Evolutionary conservation across 2,329 filamentous ascomycete species (phyloP).

Genomic region (Verticillium zaregamsianum): DNA sequence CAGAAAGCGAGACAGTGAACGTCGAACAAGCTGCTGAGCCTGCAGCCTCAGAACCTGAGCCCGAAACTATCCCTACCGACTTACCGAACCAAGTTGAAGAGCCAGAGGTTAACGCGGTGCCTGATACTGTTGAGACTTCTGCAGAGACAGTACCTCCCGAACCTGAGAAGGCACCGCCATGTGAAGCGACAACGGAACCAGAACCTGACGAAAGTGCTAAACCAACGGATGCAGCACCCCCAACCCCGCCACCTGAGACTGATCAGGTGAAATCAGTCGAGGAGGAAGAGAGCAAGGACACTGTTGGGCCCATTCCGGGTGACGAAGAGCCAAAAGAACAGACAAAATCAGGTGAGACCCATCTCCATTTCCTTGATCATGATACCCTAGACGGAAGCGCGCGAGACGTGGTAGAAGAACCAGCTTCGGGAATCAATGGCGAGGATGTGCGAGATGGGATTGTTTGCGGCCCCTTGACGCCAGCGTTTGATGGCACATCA

Average conservation of each 20-base stretch:
- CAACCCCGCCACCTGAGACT: constrained; percentile 1
- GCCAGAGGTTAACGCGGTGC: background rate
- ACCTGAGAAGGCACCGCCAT: background rate
- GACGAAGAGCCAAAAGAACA: constrained; percentile 7
- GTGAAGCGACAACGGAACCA: constrained; percentile 1
- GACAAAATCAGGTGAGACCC: constrained; percentile 23
- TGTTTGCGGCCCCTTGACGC: background rate
- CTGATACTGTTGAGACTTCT: background rate
- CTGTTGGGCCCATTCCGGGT: constrained; percentile 10
- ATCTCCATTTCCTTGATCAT: constrained; percentile 21
- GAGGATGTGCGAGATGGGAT: background rate
- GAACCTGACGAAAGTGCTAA: background rate
- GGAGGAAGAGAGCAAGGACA: constrained; percentile 14
- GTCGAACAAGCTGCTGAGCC: background rate
- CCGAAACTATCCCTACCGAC: background rate
- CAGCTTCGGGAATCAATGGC: constrained; percentile 3
- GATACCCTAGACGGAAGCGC: constrained; percentile 17
- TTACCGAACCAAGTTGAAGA: background rate
- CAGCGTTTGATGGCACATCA: background rate
- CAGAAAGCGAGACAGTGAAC: background rate
- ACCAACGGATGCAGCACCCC: background rate
- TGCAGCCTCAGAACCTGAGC: background rate
- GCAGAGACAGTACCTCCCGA: background rate
- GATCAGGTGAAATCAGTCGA: constrained; percentile 7
- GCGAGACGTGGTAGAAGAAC: constrained; percentile 6